phyloP scores from a whole-genome alignment of 371 early-diverging fungal genomes.

The Lichtheimia corymbifera region DNA sequence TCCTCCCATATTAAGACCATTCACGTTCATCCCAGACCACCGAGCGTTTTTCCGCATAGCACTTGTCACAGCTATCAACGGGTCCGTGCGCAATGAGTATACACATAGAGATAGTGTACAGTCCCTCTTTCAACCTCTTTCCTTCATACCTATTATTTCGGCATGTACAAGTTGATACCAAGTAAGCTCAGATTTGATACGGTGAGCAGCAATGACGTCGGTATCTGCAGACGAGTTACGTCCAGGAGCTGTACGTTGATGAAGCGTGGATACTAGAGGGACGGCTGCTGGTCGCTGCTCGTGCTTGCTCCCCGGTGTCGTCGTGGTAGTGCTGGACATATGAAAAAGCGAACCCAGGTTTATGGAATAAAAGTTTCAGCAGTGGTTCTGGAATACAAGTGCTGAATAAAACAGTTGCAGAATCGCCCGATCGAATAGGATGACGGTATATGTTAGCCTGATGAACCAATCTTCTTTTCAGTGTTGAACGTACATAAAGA shows the following conservation, averaged over 20 bases:
- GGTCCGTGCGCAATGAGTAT: background rate
- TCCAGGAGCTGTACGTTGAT: background rate
- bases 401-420: no score
- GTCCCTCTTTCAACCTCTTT: background rate
- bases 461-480: no score
- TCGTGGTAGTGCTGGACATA: no score
- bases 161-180: slow-evolving; percentile 81
- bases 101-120: background rate
- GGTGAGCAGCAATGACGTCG: slow-evolving; percentile 10
- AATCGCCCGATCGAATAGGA: no score
- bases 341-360: no score
- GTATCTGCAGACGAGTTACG: slow-evolving; percentile 13
- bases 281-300: no score
- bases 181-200: slow-evolving; percentile 56
- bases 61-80: slow-evolving; percentile 60
- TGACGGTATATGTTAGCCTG: no score
- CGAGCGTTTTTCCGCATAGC: slow-evolving; percentile 88
- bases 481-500: no score
- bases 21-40: slow-evolving; percentile 75
- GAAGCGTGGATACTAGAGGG: background rate
- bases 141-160: slow-evolving; percentile 67
- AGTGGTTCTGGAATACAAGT: no score
- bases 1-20: slow-evolving; percentile 62
- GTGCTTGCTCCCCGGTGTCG: no score
- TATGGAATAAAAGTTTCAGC: no score